A percentile compares a stretch with the other conserved stretches of the same genome.
phyloP scores from a whole-genome alignment of 306 rosid genomes.

The Rosa persica region DNA sequence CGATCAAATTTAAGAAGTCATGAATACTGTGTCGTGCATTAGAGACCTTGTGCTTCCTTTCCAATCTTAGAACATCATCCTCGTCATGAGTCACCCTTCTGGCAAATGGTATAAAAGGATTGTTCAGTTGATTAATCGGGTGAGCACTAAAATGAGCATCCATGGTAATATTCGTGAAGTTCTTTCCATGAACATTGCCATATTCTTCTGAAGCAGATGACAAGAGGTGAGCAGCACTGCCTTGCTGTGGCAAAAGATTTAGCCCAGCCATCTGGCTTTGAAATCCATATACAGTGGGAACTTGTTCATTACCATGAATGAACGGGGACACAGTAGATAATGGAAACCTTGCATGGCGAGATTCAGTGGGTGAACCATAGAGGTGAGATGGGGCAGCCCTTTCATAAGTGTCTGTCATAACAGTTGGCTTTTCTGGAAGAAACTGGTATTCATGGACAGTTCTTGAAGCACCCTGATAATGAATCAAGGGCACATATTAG shows the following conservation, averaged over 20 bases:
- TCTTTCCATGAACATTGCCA: constrained; percentile 36
- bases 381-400: constrained; percentile 42
- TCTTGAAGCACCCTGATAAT: constrained; percentile 53
- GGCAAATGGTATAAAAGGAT: constrained; percentile 41
- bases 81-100: constrained; percentile 45
- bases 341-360: constrained; percentile 40
- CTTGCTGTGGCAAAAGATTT: constrained; percentile 51
- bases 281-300: constrained; percentile 45
- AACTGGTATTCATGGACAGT: constrained; percentile 74
- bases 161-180: constrained; percentile 35
- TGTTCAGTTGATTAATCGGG: constrained; percentile 44
- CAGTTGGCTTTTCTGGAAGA: constrained; percentile 77
- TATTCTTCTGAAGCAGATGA: constrained; percentile 45
- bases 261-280: constrained; percentile 49
- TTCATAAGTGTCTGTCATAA: constrained; percentile 49
- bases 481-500: constrained; percentile 5
- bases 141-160: constrained; percentile 42
- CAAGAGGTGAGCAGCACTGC: constrained; percentile 39
- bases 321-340: constrained; percentile 37
- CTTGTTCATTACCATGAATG: constrained; percentile 43
- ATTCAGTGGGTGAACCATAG: constrained; percentile 43
- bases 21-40: constrained; percentile 3
- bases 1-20: constrained; percentile 15
- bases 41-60: constrained; percentile 68
- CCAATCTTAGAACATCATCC: constrained; percentile 47